These are phyloP conservation scores for Globisporangium okanoganense DNA, from an alignment of 352 stramenopile genomes.

Conservation along the genomic window DNA sequence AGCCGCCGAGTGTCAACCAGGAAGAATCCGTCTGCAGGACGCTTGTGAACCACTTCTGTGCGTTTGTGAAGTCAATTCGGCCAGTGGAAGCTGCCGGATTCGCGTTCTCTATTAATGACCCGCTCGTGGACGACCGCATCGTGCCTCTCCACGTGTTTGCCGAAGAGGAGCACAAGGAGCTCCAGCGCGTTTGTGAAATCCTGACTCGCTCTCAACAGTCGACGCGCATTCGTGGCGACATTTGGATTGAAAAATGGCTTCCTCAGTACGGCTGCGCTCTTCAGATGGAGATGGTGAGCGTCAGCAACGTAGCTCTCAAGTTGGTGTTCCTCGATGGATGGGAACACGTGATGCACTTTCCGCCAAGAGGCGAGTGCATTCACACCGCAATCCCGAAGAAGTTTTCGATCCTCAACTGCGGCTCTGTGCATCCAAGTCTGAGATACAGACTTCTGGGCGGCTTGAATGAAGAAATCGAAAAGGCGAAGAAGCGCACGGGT, in stretches of 20 bases:
- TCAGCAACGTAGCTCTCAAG: background rate
- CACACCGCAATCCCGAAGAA: conserved; percentile 14
- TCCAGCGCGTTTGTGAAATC: conserved; percentile 16
- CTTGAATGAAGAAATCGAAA: conserved; percentile 19
- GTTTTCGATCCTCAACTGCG: conserved; percentile 28
- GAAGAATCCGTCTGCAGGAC: conserved; percentile 18
- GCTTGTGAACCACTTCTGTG: conserved; percentile 19
- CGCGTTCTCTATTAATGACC: conserved; percentile 17
- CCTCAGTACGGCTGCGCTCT: conserved; percentile 42
- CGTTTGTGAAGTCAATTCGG: conserved; percentile 16
- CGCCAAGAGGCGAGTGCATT: conserved; percentile 15
- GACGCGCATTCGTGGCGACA: conserved; percentile 14
- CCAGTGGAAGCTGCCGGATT: conserved; percentile 7
- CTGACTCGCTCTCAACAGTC: conserved; percentile 7
- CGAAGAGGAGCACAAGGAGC: conserved; percentile 19
- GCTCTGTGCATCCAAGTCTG: conserved; percentile 16
- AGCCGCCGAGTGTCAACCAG: conserved; percentile 29
- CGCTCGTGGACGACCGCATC: conserved; percentile 17
- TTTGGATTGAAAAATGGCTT: conserved; percentile 38
- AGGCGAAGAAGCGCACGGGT: conserved; percentile 24
- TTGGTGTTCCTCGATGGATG: background rate
- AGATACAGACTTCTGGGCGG: conserved; percentile 11
- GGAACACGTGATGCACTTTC: conserved; percentile 25
- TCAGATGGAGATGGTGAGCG: background rate
- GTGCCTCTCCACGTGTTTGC: conserved; percentile 24